These are phyloP conservation scores for Phialophora verrucosa DNA, from an alignment of 2,329 filamentous ascomycete genomes.

Conservation along the genomic window DNA sequence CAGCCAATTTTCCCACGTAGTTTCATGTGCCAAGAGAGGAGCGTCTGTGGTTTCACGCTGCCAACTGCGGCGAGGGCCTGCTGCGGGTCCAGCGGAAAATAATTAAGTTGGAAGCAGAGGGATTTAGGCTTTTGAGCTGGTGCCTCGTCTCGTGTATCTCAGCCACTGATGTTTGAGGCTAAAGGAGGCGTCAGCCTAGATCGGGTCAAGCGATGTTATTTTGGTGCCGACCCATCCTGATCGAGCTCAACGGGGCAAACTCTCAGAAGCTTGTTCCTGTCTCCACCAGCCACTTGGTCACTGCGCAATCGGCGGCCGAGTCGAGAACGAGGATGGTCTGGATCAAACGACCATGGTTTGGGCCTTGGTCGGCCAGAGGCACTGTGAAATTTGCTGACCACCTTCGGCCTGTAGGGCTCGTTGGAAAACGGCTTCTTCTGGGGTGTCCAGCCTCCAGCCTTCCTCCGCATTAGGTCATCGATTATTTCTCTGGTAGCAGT, in stretches of 20 bases:
- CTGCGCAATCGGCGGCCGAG: not conserved
- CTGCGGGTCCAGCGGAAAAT: not conserved
- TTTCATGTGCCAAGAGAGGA: constrained; percentile 6
- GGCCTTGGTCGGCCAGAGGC: not conserved
- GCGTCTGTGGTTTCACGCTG: not conserved
- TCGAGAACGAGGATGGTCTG: constrained; percentile 8
- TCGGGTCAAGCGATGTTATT: constrained; percentile 12
- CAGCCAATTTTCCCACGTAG: constrained; percentile 5
- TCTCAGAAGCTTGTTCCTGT: constrained; percentile 2
- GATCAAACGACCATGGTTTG: constrained; percentile 20
- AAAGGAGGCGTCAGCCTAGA: constrained; percentile 14
- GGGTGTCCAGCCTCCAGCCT: not conserved
- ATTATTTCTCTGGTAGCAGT: not conserved
- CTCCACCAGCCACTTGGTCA: not conserved
- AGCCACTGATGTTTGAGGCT: constrained; percentile 24
- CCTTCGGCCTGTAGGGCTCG: not conserved
- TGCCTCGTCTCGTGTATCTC: constrained; percentile 15
- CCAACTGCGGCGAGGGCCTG: not conserved
- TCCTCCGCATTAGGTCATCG: not conserved
- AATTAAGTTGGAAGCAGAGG: not conserved
- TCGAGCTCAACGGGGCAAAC: constrained; percentile 1
- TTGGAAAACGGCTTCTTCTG: not conserved
- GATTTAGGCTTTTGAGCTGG: constrained; percentile 4
- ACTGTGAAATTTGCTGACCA: constrained; percentile 1
- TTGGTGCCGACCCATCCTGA: constrained; percentile 6